These are phyloP conservation scores for Boletus albobrunnescens DNA, from an alignment of 1,284 basidiomycete genomes.

Conservation along the genomic window DNA sequence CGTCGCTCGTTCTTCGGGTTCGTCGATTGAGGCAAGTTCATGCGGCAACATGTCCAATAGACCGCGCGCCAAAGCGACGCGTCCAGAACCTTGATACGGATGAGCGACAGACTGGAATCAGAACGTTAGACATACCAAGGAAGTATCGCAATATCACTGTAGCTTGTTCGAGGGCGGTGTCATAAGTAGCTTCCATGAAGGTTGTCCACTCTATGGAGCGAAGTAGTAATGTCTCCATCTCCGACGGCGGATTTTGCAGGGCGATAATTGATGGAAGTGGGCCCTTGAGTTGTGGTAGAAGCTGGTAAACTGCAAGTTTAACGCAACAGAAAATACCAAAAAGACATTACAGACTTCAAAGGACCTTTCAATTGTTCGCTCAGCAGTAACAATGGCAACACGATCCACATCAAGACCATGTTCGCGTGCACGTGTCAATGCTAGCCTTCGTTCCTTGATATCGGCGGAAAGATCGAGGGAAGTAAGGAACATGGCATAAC, in stretches of 20 bases:
- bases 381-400: constrained; percentile 81
- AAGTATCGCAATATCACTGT: constrained; percentile 86
- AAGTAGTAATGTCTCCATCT: constrained; percentile 67
- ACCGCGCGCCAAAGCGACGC: constrained; percentile 66
- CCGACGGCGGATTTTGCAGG: constrained; percentile 48
- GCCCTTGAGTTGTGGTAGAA: constrained; percentile 51
- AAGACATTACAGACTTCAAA: constrained; percentile 52
- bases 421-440: constrained; percentile 75
- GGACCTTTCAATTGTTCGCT: constrained; percentile 70
- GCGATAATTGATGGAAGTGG: constrained; percentile 60
- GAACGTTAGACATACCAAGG: constrained; percentile 53
- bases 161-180: constrained; percentile 78
- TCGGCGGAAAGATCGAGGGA: constrained; percentile 74
- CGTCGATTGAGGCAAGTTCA: constrained; percentile 55
- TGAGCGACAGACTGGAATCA: constrained; percentile 2
- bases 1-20: constrained; percentile 59
- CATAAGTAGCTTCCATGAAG: constrained; percentile 68
- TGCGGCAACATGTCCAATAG: constrained; percentile 65
- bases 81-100: constrained; percentile 56
- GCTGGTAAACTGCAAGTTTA: constrained; percentile 32
- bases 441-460: constrained; percentile 63
- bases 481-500: constrained; percentile 89
- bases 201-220: constrained; percentile 94
- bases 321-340: background rate
- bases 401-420: constrained; percentile 80